Base-by-base conservation (phyloP, 2,329 filamentous ascomycete genomes). In the Alternaria brassicae region DNA sequence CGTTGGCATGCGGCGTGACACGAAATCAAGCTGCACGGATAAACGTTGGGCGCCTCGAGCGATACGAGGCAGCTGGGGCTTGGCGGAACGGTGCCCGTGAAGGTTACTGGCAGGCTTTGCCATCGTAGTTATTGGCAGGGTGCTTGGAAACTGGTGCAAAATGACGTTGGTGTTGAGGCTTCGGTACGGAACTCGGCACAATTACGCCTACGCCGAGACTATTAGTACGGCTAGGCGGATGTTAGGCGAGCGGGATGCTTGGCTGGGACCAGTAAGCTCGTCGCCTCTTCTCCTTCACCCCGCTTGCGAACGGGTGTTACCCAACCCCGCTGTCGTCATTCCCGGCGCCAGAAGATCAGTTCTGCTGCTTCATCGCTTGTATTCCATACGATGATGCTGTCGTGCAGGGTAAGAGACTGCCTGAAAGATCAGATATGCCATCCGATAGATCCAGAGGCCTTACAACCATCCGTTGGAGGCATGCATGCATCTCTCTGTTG, bases 171-270 rank as follows among this genome's bases (percentile, higher is more conserved):
- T 9, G 56, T 32, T 57, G 49, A 58, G 44, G 50, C 39, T 42
- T 57, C 42, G 13, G 54, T 51, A 53, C 62, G 62, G 50, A 62
- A 49, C n/a, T 56, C 64, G 63, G 63, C 66, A 66, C 53, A 15
- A 21, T 30, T 25, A 56, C 52, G 39, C 50, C 42, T 53, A 47
- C 65, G 58, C 61, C 63, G 58, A 60, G 57, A 56, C 32, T 8
- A 21, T 56, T 60, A 52, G 57, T 27, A 9, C 36, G 36, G 65
- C 71, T 69, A 68, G 72, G 67, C 66, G 60, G 44, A 54, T 28
- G 54, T 39, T 60, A 60, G 58, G 61, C 61, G 57, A 60, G 57
- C 57, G 56, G 56, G 52, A 59, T 45, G 52, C 56, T 59, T 59
- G 56, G 52, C 56, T 19, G 4, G 25, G 13, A 34, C 44, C 27